phyloP scores from a whole-genome alignment of 805 yeast species.

The Candida orba region DNA sequence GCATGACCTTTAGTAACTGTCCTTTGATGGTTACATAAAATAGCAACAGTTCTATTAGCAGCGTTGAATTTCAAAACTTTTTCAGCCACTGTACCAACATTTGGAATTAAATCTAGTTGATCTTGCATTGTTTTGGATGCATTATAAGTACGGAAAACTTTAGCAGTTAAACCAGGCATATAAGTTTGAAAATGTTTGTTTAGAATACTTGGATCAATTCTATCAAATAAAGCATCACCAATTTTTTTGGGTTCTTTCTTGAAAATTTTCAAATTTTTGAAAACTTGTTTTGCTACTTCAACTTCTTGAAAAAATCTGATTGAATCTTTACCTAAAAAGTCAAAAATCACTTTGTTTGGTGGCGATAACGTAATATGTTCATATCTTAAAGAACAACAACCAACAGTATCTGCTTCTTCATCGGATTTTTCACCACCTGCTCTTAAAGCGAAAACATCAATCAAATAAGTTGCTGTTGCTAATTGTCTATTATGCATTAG shows the following conservation, averaged over 20 bases:
- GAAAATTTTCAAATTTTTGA: slow-evolving; percentile 79
- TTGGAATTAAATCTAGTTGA: slow-evolving; percentile 77
- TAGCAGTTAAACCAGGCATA: slow-evolving; percentile 91
- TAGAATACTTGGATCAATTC: slow-evolving; percentile 75
- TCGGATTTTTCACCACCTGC: slow-evolving; percentile 98
- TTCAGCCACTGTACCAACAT: slow-evolving; percentile 82
- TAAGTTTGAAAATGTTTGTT: slow-evolving; percentile 84
- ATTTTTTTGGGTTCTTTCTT: slow-evolving; percentile 84
- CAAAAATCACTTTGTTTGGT: slow-evolving; percentile 80
- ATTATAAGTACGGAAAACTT: slow-evolving; percentile 94
- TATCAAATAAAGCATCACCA: slow-evolving; percentile 88
- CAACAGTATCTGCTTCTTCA: slow-evolving; percentile 97
- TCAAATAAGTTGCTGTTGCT: slow-evolving; percentile 89
- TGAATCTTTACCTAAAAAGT: slow-evolving; percentile 93
- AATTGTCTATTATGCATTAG: slow-evolving; percentile 83
- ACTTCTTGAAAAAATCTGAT: slow-evolving; percentile 89
- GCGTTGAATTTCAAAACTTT: slow-evolving; percentile 86
- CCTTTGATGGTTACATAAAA: slow-evolving; percentile 94
- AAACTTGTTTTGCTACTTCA: slow-evolving; percentile 85
- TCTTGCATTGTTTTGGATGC: slow-evolving; percentile 97
- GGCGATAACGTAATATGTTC: slow-evolving; percentile 86
- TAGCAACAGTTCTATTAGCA: slow-evolving; percentile 93
- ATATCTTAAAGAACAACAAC: slow-evolving; percentile 88
- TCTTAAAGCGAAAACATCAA: slow-evolving; percentile 89
- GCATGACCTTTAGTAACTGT: slow-evolving; percentile 84